Evolutionary conservation across 495 filamentous ascomycete species (phyloP).

Genomic region (Glonium stellatum): DNA sequence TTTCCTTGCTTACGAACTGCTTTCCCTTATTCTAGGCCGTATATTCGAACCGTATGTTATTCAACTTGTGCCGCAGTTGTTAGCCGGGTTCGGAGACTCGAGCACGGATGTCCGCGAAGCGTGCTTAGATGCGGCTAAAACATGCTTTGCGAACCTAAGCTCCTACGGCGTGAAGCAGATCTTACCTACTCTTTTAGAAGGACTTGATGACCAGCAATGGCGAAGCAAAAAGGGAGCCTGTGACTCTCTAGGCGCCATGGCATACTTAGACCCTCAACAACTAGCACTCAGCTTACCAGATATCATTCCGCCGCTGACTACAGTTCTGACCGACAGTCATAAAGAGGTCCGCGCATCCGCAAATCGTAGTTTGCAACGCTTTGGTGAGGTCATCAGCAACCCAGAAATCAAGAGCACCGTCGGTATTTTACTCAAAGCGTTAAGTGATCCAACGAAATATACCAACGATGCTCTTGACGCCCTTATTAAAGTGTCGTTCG

Average conservation of each 20-base stretch:
- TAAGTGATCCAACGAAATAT: conserved; percentile 95
- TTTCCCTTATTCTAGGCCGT: conserved; percentile 76
- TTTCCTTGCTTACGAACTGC: conserved; percentile 80
- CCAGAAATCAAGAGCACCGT: conserved; percentile 91
- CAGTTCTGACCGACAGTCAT: conserved; percentile 92
- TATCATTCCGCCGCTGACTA: conserved; percentile 91
- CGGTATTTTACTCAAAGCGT: conserved; percentile 83
- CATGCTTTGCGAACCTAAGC: conserved; percentile 85
- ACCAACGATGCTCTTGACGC: conserved; percentile 91
- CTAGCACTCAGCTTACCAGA: conserved; percentile 85
- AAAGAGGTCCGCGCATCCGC: conserved; percentile 90
- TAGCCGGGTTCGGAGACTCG: conserved; percentile 80
- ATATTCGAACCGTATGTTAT: conserved; percentile 95
- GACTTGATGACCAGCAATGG: conserved; percentile 93
- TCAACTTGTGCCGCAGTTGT: conserved; percentile 84
- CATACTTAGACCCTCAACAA: conserved; percentile 92
- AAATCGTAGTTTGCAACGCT: conserved; percentile 91
- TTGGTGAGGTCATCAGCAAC: conserved; percentile 97
- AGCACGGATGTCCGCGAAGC: conserved; percentile 86
- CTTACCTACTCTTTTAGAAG: conserved; percentile 83
- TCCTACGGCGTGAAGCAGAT: conserved; percentile 95
- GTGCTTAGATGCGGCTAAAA: conserved; percentile 86
- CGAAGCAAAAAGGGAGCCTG: conserved; percentile 97
- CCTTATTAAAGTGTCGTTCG: conserved; percentile 90
- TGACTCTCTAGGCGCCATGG: conserved; percentile 93